Base-by-base conservation (phyloP, 2,329 filamentous ascomycete genomes). In the Fusarium kyushuense region DNA sequence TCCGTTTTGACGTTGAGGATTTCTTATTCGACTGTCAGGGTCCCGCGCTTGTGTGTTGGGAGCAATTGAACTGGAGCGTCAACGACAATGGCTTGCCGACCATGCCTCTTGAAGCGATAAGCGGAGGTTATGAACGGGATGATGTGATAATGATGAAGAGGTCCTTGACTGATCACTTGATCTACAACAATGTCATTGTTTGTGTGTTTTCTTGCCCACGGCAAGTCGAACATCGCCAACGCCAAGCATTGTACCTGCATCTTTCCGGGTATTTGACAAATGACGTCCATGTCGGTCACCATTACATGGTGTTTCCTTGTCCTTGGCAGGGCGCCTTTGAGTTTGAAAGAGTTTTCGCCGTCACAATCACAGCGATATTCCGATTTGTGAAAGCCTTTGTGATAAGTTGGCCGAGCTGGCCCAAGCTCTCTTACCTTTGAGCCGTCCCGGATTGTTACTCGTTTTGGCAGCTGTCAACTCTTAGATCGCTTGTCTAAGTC, bases 111-210 rank as follows among this genome's bases (percentile, higher is more conserved):
- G n/a, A 14, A 19, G 27, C 7, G 57, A 63, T 63, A 21, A 40
- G 12, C 49, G 25, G 11, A 27, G 6, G 11, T 21, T 30, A 11
- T 33, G 45, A 16, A 25, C 38, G 12, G 9, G 13, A 12, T 40
- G 19, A 3, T 32, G 32, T 16, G 27, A 32, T n/a, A 16, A 25
- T 60, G 54, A 59, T 60, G 43, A 32, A 41, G 33, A 30, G 25
- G 21, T 32, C 30, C 61, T 52, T 38, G 54, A 38, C 11, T 43
- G 58, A 67, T 63, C 49, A 51, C 6, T 52, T 3, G 42, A 63
- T 59, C 63, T 66, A 42, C 48, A 43, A 36, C 19, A 41, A 29
- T 29, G 19, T 23, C 36, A 38, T 60, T 65, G 21, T 41, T 63
- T 42, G 46, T 33, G 12, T 19, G 25, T 42, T 19, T n/a, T 16